Conservation (phyloP, 2,329 filamentous ascomycete genomes). For the Fusarium sp. region DNA sequence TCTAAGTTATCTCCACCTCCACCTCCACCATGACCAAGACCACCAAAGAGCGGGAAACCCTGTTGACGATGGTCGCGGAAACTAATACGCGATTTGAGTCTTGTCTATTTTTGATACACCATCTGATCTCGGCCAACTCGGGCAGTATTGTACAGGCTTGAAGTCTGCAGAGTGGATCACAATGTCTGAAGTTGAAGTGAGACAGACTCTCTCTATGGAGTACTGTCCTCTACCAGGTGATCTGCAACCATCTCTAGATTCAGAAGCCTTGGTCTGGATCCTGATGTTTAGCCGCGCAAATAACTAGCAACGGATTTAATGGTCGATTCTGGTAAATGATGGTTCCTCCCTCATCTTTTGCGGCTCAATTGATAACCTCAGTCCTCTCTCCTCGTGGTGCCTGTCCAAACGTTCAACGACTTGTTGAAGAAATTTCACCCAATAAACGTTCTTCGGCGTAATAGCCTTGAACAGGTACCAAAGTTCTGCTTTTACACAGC, state of each 20-base stretch:
- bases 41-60: background rate
- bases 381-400: background rate
- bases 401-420: background rate
- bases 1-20: background rate
- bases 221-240: background rate
- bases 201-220: background rate
- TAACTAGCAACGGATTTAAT: background rate
- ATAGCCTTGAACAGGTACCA: background rate
- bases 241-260: background rate
- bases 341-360: background rate
- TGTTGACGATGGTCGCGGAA: background rate
- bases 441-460: background rate
- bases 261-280: background rate
- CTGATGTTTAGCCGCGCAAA: constrained; percentile 3
- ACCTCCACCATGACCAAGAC: background rate
- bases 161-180: background rate
- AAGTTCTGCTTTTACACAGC: background rate
- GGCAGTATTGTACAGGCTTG: background rate
- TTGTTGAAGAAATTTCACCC: background rate
- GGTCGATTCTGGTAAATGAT: background rate
- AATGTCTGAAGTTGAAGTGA: background rate
- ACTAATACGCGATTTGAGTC: background rate
- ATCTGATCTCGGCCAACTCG: background rate
- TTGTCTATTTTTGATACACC: background rate
- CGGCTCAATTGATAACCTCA: background rate